phyloP scores from a whole-genome alignment of 2,329 filamentous ascomycete genomes.

The Beauveria caledonica region DNA sequence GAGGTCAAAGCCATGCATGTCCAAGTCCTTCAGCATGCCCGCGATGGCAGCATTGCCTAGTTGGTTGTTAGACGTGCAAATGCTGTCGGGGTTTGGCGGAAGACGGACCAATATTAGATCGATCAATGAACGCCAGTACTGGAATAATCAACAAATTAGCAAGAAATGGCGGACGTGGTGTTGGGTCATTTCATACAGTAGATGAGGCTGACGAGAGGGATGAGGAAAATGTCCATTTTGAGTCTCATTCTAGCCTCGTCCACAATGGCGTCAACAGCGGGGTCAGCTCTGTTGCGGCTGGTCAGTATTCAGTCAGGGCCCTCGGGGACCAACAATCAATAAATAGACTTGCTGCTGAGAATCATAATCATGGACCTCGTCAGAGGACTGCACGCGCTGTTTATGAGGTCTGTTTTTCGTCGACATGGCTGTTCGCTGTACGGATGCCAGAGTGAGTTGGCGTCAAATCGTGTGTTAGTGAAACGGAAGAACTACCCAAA shows the following conservation, averaged over 20 bases:
- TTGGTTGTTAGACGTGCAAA: not conserved
- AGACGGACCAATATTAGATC: slow-evolving; percentile 53
- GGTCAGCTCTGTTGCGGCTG: not conserved
- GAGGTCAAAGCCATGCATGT: slow-evolving; percentile 49
- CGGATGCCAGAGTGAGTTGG: not conserved
- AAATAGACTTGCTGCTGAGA: not conserved
- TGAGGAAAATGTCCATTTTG: slow-evolving; percentile 52
- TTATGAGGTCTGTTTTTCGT: not conserved
- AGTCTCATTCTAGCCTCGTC: slow-evolving; percentile 28
- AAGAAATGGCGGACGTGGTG: no score
- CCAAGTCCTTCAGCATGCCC: slow-evolving; percentile 47
- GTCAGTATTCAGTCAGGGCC: not conserved
- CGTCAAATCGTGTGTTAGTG: not conserved
- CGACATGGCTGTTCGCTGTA: not conserved
- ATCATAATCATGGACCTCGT: not conserved
- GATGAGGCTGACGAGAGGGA: slow-evolving; percentile 50
- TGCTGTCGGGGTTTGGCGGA: not conserved
- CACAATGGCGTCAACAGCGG: no score
- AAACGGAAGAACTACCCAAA: no score
- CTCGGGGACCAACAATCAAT: not conserved
- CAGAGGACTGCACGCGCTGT: not conserved
- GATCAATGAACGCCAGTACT: slow-evolving; percentile 45
- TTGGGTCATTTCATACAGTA: slow-evolving; percentile 27
- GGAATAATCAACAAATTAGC: not conserved
- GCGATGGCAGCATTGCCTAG: slow-evolving; percentile 52